These are phyloP conservation scores for Telopea speciosissima DNA, from an alignment of 177 flowering plant species.

Conservation along the genomic window DNA sequence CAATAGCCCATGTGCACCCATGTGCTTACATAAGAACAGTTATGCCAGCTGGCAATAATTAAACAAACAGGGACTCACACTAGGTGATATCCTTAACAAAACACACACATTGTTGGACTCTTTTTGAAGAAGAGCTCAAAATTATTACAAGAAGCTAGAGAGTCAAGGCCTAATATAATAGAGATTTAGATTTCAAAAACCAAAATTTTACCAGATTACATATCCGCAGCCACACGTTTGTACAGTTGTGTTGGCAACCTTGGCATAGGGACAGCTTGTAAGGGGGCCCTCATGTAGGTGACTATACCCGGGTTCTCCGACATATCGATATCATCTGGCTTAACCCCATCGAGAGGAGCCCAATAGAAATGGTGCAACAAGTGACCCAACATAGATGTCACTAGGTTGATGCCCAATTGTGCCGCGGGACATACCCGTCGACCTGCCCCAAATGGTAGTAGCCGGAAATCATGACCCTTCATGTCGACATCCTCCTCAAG, in stretches of 20 bases:
- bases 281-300: slow-evolving; percentile 63
- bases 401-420: slow-evolving; percentile 67
- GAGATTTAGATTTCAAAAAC: not conserved
- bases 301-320: slow-evolving; percentile 73
- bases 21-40: too few relatives aligned
- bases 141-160: too few relatives aligned
- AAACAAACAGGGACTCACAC: too few relatives aligned
- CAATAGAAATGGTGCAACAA: slow-evolving; percentile 70
- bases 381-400: slow-evolving; percentile 74
- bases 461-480: slow-evolving; percentile 74
- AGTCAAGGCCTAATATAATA: too few relatives aligned
- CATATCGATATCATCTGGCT: slow-evolving; percentile 67
- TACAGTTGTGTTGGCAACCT: slow-evolving; percentile 56
- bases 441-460: slow-evolving; percentile 84
- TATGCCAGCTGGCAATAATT: too few relatives aligned
- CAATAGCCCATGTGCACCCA: too few relatives aligned
- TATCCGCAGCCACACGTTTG: slow-evolving; percentile 41
- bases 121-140: too few relatives aligned
- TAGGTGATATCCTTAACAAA: too few relatives aligned
- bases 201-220: not conserved
- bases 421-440: slow-evolving; percentile 89
- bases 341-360: slow-evolving; percentile 47
- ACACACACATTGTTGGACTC: too few relatives aligned
- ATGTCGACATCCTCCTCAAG: slow-evolving; percentile 73
- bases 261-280: slow-evolving; percentile 63